phyloP scores from a whole-genome alignment of 192 early-diverging fungal genomes.

The Backusella tuberculispora region DNA sequence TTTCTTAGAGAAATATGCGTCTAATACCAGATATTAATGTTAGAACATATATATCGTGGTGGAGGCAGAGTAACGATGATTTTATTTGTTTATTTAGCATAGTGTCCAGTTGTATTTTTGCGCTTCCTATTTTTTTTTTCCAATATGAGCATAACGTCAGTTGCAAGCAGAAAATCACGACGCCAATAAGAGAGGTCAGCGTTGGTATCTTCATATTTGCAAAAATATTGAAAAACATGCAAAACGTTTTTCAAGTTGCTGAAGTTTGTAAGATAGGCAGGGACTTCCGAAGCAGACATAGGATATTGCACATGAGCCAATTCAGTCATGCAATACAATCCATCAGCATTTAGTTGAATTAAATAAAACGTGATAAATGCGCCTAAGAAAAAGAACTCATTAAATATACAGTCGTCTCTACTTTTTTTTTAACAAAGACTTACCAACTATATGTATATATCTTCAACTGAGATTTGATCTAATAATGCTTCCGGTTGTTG shows the following conservation, averaged over 20 bases:
- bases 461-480: too few species aligned
- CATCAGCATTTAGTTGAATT: constrained; percentile 13
- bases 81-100: not conserved
- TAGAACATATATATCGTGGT: not conserved
- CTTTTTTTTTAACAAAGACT: constrained; percentile 1
- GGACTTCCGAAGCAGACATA: constrained; percentile 22
- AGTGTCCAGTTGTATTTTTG: too few species aligned
- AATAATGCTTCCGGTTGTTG: too few species aligned
- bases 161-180: constrained; percentile 18
- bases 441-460: constrained; percentile 19
- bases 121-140: constrained; percentile 24
- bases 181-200: constrained; percentile 19
- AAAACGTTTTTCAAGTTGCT: constrained; percentile 14
- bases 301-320: constrained; percentile 17
- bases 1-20: too few species aligned
- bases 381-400: constrained; percentile 8
- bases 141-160: constrained; percentile 22
- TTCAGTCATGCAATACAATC: constrained; percentile 18
- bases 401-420: constrained; percentile 18
- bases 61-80: not conserved
- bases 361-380: constrained; percentile 22
- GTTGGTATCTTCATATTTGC: constrained; percentile 15
- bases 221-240: constrained; percentile 18
- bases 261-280: constrained; percentile 25
- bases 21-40: too few species aligned